phyloP scores from a whole-genome alignment of 495 filamentous ascomycete genomes.

The Aspergillus carlsbadensis region DNA sequence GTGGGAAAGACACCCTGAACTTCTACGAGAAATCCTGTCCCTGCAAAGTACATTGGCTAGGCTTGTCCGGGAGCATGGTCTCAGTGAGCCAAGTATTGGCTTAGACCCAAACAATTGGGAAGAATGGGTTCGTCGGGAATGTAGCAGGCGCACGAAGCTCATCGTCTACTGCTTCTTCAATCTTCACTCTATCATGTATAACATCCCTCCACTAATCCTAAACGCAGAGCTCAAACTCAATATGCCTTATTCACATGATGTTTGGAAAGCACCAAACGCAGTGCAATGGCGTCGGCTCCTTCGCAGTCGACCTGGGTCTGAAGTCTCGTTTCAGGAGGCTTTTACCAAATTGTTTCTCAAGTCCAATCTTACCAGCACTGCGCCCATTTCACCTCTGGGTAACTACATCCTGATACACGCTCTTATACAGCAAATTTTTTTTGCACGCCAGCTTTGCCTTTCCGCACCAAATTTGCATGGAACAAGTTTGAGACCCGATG shows the following conservation, averaged over 20 bases:
- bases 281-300: conserved; percentile 45
- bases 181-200: conserved; percentile 54
- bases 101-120: conserved; percentile 46
- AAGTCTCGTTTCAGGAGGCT: conserved; percentile 48
- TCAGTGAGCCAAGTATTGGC: conserved; percentile 34
- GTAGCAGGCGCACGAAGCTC: conserved; percentile 49
- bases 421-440: conserved; percentile 54
- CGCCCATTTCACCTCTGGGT: conserved; percentile 52
- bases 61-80: conserved; percentile 48
- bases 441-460: conserved; percentile 48
- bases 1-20: conserved; percentile 52
- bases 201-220: conserved; percentile 52
- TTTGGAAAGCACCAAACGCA: conserved; percentile 51
- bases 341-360: conserved; percentile 47
- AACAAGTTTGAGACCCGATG: conserved; percentile 46
- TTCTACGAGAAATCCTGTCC: conserved; percentile 49
- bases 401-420: conserved; percentile 57
- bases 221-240: conserved; percentile 50
- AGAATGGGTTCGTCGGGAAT: conserved; percentile 50
- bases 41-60: conserved; percentile 50
- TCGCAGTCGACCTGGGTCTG: conserved; percentile 35
- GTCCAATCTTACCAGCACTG: conserved; percentile 36
- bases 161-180: conserved; percentile 57
- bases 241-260: conserved; percentile 49
- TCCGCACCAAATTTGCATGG: conserved; percentile 43